Evolutionary conservation across 768 basidiomycete genomes (phyloP), one percentile per base, ranked within the genome.

Genomic region (Chlorophyllum brunneum): DNA sequence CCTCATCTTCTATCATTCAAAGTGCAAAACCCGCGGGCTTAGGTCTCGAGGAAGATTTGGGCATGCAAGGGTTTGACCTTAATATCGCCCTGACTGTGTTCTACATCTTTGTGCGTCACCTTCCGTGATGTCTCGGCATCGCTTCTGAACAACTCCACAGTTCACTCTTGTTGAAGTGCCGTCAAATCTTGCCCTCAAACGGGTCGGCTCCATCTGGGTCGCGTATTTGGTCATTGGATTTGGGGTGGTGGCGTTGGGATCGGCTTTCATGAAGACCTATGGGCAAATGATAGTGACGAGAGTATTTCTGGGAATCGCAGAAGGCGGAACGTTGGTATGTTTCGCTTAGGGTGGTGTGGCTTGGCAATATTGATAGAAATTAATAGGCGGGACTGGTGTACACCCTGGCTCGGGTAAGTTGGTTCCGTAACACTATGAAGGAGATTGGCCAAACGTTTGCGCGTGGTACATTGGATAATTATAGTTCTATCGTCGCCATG

Each of bases 81-180:
- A 74, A 76, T 55, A 67, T 67, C 26, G 67, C 70, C 2, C 54
- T 76, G 15, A 75, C 74, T 0, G 54, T 72, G 8, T 75, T 75
- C 62, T 76, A 75, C 51, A 53, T 70, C 31, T 67, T 67, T 18
- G 73, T 74, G 50, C 20, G 59, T 51, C 4, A 36, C 42, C 37
- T 37, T 40, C 13, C 13, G 54, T 10, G 0, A 37, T 31, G 10
- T 13, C 7, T 43, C 31, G 40, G 4, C 5, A 6, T n/a, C 20
- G 23, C 11, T 11, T 15, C 22, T 26, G 36, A 37, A 13, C n/a
- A 41, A 20, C 11, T 18, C 40, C 11, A 37, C 49, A 76, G 73
- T 73, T 66, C 48, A 69, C 69, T 34, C 49, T 65, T 37, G 58
- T 67, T 1, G 73, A 75, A 52, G 64, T 75, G 16, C 75, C 75